Percentiles rank a stretch among this genome's conserved stretches.
Evolutionary conservation across 1,284 basidiomycete genomes (phyloP).

Genomic region (Cryptococcus sp.): DNA sequence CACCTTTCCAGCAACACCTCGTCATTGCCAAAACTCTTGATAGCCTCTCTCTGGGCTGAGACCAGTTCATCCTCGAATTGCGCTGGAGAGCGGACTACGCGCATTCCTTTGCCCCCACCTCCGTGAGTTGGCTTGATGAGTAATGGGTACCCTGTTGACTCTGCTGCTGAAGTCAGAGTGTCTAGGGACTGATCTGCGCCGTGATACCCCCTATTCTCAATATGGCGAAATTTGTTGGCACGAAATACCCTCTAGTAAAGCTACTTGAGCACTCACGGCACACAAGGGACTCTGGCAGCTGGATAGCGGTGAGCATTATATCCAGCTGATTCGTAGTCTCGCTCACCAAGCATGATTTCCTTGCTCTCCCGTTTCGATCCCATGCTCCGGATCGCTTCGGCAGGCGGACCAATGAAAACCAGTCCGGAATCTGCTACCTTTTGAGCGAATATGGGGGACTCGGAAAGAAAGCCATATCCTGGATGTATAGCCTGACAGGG

Average conservation of each 20-base stretch:
- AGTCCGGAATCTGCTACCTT: conserved; percentile 59
- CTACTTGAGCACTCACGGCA: conserved; percentile 68
- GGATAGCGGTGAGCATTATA: not conserved
- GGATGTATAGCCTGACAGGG: conserved; percentile 52
- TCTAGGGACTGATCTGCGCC: conserved; percentile 60
- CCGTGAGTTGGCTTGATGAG: conserved; percentile 72
- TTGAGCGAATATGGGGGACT: conserved; percentile 62
- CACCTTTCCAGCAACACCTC: conserved; percentile 84
- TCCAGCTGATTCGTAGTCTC: not conserved
- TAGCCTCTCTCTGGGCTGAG: conserved; percentile 82
- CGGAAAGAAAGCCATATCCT: conserved; percentile 88
- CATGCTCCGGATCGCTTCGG: conserved; percentile 63
- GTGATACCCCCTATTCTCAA: conserved; percentile 55
- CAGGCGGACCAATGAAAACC: conserved; percentile 64
- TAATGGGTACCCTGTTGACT: conserved; percentile 60
- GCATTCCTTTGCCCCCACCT: conserved; percentile 72
- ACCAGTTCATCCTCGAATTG: conserved; percentile 67
- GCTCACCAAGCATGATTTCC: conserved; percentile 75
- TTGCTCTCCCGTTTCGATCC: conserved; percentile 70
- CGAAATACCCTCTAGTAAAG: not conserved
- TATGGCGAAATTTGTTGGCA: not conserved
- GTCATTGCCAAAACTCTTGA: conserved; percentile 82
- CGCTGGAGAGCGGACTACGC: conserved; percentile 59
- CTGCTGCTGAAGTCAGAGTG: conserved; percentile 55
- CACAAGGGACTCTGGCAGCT: conserved; percentile 88